Evolutionary conservation across 352 stramenopile species (phyloP).

Genomic region (Globisporangium okanoganense): DNA sequence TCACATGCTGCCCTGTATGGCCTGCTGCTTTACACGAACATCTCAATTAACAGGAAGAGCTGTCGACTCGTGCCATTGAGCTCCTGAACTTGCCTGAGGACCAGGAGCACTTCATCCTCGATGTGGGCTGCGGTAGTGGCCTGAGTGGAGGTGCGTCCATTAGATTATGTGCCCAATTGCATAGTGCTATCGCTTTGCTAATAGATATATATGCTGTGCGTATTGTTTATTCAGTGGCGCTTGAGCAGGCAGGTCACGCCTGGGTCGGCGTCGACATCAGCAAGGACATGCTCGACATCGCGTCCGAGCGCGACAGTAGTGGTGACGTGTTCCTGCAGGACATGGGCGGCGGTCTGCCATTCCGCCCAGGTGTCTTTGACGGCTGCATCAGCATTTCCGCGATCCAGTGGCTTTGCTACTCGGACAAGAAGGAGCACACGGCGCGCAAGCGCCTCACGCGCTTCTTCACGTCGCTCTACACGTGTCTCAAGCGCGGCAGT

Average conservation of each 20-base stretch:
- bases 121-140: slow-evolving; percentile 96
- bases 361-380: slow-evolving; percentile 97
- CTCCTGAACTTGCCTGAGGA: slow-evolving; percentile 92
- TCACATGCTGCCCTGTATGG: neutral
- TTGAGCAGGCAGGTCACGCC: slow-evolving; percentile 91
- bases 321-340: slow-evolving; percentile 92
- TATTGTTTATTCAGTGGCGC: slow-evolving; percentile 50
- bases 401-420: slow-evolving; percentile 99
- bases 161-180: no score
- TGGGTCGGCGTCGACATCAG: slow-evolving; percentile 98
- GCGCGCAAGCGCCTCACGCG: slow-evolving; percentile 91
- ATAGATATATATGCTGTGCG: no score
- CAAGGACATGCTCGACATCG: slow-evolving; percentile 99
- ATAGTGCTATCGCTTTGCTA: neutral
- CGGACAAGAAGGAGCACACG: slow-evolving; percentile 95
- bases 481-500: slow-evolving; percentile 77
- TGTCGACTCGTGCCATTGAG: slow-evolving; percentile 96
- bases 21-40: neutral
- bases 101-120: slow-evolving; percentile 90
- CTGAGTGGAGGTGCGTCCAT: slow-evolving; percentile 87
- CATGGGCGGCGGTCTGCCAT: slow-evolving; percentile 98
- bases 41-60: slow-evolving; percentile 64
- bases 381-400: slow-evolving; percentile 99
- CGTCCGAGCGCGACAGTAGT: slow-evolving; percentile 90
- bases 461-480: slow-evolving; percentile 96